phyloP scores from a whole-genome alignment of 2,329 filamentous ascomycete species.

The Arthrobotrys iridis region DNA sequence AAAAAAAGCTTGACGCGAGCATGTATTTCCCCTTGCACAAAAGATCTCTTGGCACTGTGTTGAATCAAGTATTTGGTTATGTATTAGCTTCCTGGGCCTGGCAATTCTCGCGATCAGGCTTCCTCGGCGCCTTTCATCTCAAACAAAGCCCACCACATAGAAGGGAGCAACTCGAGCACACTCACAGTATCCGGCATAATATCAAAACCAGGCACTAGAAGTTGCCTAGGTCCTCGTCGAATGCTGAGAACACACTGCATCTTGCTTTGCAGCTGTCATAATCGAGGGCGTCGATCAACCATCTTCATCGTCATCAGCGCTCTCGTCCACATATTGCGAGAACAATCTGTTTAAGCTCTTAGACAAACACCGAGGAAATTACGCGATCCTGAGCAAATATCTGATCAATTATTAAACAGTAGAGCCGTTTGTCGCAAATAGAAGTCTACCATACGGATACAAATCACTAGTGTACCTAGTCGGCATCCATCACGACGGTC shows the following conservation, averaged over 20 bases:
- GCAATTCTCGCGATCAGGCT: constrained; percentile 14
- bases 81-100: constrained; percentile 13
- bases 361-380: background rate
- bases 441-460: background rate
- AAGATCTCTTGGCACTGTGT: constrained; percentile 8
- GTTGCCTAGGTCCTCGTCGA: background rate
- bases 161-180: background rate
- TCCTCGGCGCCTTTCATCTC: background rate
- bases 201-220: background rate
- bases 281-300: background rate
- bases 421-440: background rate
- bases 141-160: background rate
- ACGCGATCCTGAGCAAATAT: background rate
- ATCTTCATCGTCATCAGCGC: background rate
- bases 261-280: background rate
- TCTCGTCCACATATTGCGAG: background rate
- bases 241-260: background rate
- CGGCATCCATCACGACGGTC: background rate
- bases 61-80: too few relatives aligned
- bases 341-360: background rate
- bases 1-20: too few relatives aligned
- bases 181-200: background rate
- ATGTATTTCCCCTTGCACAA: background rate
- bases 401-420: background rate
- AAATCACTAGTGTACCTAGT: background rate